phyloP scores from a whole-genome alignment of 2,329 filamentous ascomycete genomes.

The Cladosporium colombiae region DNA sequence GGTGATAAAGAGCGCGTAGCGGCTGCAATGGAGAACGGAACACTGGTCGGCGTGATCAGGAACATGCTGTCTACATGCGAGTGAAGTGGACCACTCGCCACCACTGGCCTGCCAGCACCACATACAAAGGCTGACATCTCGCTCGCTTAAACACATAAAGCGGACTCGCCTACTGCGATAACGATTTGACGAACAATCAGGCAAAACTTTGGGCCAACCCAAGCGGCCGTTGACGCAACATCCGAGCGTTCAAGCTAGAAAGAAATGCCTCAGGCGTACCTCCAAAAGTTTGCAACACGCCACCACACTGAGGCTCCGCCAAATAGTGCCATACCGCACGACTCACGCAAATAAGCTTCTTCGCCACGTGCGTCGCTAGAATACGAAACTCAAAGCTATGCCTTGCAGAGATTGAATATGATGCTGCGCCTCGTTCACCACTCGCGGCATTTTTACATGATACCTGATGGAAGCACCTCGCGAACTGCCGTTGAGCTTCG shows the following conservation, averaged over 20 bases:
- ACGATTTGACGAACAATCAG: not conserved
- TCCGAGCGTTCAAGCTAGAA: not conserved
- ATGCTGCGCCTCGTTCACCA: not conserved
- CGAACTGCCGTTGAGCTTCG: not conserved
- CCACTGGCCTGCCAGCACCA: not conserved
- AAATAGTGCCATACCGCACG: not conserved
- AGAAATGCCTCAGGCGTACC: not conserved
- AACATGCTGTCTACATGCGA: constrained; percentile 72
- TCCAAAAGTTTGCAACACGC: not conserved
- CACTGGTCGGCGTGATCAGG: constrained; percentile 79
- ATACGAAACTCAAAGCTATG: not conserved
- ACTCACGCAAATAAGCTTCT: not conserved
- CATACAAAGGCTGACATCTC: not conserved
- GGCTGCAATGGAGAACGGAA: constrained; percentile 90
- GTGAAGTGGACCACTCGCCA: constrained; percentile 19
- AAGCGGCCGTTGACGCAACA: not conserved
- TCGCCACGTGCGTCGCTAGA: not conserved
- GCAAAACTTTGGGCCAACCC: not conserved
- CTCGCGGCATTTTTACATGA: not conserved
- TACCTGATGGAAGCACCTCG: not conserved
- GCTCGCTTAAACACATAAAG: not conserved
- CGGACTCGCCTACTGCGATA: not conserved
- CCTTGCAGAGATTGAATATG: not conserved
- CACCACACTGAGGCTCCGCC: not conserved
- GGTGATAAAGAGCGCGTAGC: constrained; percentile 96